Percentiles rank a stretch among this genome's conserved stretches.
These are phyloP conservation scores for Naganishia albida DNA, from an alignment of 1,284 basidiomycete genomes.

Conservation along the genomic window DNA sequence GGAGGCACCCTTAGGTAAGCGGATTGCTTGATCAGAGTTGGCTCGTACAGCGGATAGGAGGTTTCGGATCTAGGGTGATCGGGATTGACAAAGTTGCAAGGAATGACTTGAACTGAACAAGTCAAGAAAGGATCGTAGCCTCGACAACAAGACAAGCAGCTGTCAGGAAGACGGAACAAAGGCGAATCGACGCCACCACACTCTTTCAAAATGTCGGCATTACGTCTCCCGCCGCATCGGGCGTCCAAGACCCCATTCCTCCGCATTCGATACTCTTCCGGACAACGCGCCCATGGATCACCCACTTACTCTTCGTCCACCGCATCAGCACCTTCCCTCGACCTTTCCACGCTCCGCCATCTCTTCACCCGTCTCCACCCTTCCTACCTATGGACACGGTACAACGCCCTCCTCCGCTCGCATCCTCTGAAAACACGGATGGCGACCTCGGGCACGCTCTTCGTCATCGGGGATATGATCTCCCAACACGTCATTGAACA, in stretches of 20 bases:
- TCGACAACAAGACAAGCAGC: no score
- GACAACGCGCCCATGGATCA: no score
- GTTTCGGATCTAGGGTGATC: neutral
- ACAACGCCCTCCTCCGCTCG: constrained; percentile 13
- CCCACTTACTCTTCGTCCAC: neutral
- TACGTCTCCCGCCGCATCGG: neutral
- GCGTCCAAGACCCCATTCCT: neutral
- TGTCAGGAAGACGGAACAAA: no score
- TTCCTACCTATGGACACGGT: neutral
- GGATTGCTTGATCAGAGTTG: no score
- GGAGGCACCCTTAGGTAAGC: constrained; percentile 19
- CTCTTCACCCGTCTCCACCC: neutral
- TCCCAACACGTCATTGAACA: constrained; percentile 78
- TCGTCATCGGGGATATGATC: constrained; percentile 75
- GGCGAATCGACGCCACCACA: neutral
- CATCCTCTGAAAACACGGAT: constrained; percentile 47
- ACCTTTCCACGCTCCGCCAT: neutral
- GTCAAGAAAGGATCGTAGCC: no score
- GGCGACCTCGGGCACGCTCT: constrained; percentile 66
- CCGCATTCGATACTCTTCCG: constrained; percentile 13
- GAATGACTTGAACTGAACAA: no score
- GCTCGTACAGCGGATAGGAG: neutral
- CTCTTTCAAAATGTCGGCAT: neutral
- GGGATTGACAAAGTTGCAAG: neutral
- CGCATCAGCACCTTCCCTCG: constrained; percentile 11